Percentiles rank a stretch among this genome's conserved stretches.
Conservation (phyloP, 176 grass and related monocot genomes). For the Oropetium thomaeum region DNA sequence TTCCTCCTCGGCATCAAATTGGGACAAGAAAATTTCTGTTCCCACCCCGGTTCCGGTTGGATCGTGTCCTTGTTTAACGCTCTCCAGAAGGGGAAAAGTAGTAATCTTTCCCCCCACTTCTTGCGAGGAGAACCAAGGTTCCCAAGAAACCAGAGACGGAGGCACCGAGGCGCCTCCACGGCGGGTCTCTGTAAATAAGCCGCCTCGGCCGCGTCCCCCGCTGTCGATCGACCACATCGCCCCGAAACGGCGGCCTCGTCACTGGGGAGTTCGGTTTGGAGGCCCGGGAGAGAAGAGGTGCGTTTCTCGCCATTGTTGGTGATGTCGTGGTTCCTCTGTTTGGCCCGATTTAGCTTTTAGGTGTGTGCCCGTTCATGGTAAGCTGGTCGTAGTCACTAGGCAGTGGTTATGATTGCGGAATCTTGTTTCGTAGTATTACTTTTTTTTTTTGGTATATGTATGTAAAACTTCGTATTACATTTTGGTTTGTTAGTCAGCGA, state of each 20-base stretch:
- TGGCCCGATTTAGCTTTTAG: neutral
- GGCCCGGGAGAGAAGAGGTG: conserved; percentile 10
- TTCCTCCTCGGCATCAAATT: neutral
- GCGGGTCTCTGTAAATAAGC: neutral
- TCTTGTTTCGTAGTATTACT: no score
- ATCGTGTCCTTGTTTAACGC: neutral
- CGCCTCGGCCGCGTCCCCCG: neutral
- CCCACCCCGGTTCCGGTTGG: neutral
- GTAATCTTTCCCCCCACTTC: neutral
- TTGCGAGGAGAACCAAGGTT: neutral
- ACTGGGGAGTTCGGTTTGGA: neutral
- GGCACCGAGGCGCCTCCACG: conserved; percentile 19
- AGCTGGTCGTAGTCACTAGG: neutral
- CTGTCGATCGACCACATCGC: neutral
- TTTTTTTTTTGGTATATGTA: no score
- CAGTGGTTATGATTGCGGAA: neutral
- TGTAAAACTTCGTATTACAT: no score
- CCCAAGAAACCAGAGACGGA: conserved; percentile 30
- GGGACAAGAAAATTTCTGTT: neutral
- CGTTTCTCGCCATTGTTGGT: conserved; percentile 26
- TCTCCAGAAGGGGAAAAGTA: neutral
- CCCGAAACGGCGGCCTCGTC: neutral
- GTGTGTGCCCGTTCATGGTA: neutral
- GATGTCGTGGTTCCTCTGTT: neutral
- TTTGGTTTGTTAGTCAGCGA: neutral